A percentile compares a stretch with the other conserved stretches of the same genome.
These are phyloP conservation scores for Coemansia sp. DNA, from an alignment of 192 early-diverging fungal species.

Conservation along the genomic window DNA sequence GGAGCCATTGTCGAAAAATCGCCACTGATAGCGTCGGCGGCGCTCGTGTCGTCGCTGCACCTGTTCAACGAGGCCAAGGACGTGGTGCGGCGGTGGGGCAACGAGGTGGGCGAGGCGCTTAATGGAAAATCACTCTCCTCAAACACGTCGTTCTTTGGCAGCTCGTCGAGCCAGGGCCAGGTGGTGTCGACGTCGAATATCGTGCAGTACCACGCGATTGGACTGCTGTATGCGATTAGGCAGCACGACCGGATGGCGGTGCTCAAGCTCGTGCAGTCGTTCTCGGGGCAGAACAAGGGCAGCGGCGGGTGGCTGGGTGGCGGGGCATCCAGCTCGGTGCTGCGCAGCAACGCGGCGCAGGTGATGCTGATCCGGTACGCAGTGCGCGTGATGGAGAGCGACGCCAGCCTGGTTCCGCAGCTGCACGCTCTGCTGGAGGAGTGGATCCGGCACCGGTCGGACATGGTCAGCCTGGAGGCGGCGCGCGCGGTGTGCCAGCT, in stretches of 20 bases:
- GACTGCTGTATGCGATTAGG: constrained; percentile 90
- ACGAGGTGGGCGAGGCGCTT: constrained; percentile 95
- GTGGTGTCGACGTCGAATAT: constrained; percentile 75
- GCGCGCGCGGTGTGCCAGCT: constrained; percentile 96
- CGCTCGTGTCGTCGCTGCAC: constrained; percentile 90
- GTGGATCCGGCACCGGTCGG: constrained; percentile 92
- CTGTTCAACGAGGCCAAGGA: constrained; percentile 85
- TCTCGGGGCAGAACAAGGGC: constrained; percentile 59
- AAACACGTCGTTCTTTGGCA: constrained; percentile 54
- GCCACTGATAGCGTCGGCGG: constrained; percentile 84
- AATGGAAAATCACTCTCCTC: constrained; percentile 74
- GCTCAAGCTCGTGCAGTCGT: constrained; percentile 91
- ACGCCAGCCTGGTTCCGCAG: constrained; percentile 59
- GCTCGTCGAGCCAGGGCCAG: constrained; percentile 23
- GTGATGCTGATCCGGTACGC: constrained; percentile 94
- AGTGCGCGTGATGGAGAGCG: constrained; percentile 82
- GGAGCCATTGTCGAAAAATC: constrained; percentile 96
- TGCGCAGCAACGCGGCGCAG: constrained; percentile 86
- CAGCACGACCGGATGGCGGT: constrained; percentile 99
- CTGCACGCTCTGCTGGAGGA: constrained; percentile 87
- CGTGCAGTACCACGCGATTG: constrained; percentile 97
- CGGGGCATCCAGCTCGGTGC: constrained; percentile 57
- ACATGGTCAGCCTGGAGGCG: constrained; percentile 98
- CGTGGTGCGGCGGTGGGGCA: constrained; percentile 94
- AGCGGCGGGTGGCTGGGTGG: constrained; percentile 57